Evolutionary conservation across 805 yeast species (phyloP), one percentile per base, ranked within the genome.

Genomic region (Kodamaea laetipori): DNA sequence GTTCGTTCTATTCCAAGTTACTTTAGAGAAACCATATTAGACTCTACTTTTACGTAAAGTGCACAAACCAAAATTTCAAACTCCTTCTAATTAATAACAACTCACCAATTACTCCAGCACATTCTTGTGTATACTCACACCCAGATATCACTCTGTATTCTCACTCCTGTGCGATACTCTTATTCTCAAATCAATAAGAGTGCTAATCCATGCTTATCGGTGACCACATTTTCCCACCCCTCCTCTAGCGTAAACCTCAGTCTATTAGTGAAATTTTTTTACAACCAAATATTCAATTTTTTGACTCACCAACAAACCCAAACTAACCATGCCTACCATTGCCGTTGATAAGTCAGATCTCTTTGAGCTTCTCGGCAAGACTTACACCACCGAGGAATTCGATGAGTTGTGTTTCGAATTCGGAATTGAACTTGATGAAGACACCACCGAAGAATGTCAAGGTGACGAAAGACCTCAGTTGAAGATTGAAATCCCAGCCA

Each of bases 361-460:
- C 51, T 94, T 80, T 73, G 80, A 82, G 60, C 80, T 88, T 34
- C 74, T 94, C 50, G 98, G 72, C 44, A 63, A 55, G 53, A 56
- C 55, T 34, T 69, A 69, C 51, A 78, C 96, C 57, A 86, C 94
- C 53, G 81, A 89, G 56, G 99, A 92, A 62, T 90, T 94, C 57
- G 99, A 94, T 63, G 97, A 90, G 68, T 80, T 94, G 55, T 94
- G 98, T 73, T 94, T 94, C 73, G 95, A 92, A 61, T 94, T 90
- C 56, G 99, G 99, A 57, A 82, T 94, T 54, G 99, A 94, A 73
- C 78, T 94, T 49, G 99, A 94, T 65, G 99, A 95, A 71, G 98
- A 95, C 66, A 89, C 96, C 61, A 86, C 95, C 33, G 88, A 85
- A 27, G 82, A 78, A 37, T 83, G 85, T 52, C 67, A 63, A 47